Percentiles rank a stretch among this genome's conserved stretches.
Evolutionary conservation across 2,329 filamentous ascomycete species (phyloP).

Genomic region (Paracamarosporium sp.): DNA sequence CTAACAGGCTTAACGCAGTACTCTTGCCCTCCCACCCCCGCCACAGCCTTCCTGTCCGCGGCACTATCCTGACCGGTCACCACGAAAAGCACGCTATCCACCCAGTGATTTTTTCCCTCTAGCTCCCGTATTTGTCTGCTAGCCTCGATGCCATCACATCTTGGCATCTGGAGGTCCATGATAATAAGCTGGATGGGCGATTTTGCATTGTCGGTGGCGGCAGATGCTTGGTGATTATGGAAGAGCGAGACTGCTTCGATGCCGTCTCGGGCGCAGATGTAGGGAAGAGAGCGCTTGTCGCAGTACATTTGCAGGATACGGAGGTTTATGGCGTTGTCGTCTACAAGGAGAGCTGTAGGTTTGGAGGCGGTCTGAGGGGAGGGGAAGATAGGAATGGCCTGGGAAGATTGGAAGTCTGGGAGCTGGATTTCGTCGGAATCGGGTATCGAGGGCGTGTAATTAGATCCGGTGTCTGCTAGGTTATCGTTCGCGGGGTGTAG

Average conservation of each 20-base stretch:
- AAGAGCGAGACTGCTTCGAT: constrained; percentile 48
- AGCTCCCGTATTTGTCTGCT: constrained; percentile 41
- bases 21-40: constrained; percentile 36
- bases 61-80: constrained; percentile 43
- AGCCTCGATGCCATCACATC: constrained; percentile 47
- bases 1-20: constrained; percentile 43
- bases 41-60: constrained; percentile 28
- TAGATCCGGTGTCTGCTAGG: background rate
- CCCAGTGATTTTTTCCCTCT: constrained; percentile 33
- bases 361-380: constrained; percentile 6
- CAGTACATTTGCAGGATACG: constrained; percentile 57
- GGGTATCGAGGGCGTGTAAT: no score
- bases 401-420: background rate
- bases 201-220: constrained; percentile 7
- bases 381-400: background rate
- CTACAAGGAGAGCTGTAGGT: constrained; percentile 49
- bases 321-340: constrained; percentile 55
- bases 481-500: background rate
- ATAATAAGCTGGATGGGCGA: constrained; percentile 43
- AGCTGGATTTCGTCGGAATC: background rate
- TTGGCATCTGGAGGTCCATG: constrained; percentile 53
- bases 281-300: constrained; percentile 47
- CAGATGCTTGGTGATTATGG: constrained; percentile 14
- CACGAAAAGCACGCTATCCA: constrained; percentile 37
- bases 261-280: constrained; percentile 49